Evolutionary conservation across 495 filamentous ascomycete species (phyloP), one percentile per base, ranked within the genome.

Genomic region (Parmelia sp.): DNA sequence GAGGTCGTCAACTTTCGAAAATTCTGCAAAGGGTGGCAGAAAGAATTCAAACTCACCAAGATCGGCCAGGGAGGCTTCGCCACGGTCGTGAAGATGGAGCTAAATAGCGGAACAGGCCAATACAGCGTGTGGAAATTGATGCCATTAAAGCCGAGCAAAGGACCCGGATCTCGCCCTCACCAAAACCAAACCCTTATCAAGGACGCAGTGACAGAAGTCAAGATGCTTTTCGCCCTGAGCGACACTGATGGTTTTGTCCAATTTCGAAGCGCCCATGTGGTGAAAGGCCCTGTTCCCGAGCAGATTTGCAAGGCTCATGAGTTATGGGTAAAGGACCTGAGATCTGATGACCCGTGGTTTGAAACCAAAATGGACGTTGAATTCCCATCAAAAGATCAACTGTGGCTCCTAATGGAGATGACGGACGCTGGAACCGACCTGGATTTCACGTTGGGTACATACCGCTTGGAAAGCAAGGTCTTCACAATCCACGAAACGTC

Each of bases 241-340:
- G 82, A 84, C 23, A 85, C 93, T 51, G 90, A 90, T 3, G 92
- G 92, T n/a, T 96, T 95, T 73, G 90, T 91, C n/a, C 81, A 87
- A n/a, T 93, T 93, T 76, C 85, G 91, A 69, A 86, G 88, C 53
- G 82, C 89, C 9, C 86, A 88, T 55, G 78, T 96, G 11, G 78
- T 96, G 0, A 76, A 85, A 68, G 92, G 92, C 0, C 82, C 82
- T 23, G 85, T 89, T 14, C 82, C 88, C 17, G 51, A 55, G 19
- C 51, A 55, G 7, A 55, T 55, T 33, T 5, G 15, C 15, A 33
- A 55, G 27, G 51, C 51, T 55, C 51, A 55, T 33, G 29, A 33
- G 15, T n/a, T 29, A 23, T 55, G 51, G 51, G 51, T 29, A 33
- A 3, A 21, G 29, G 21, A 19, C 8, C 51, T 55, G 51, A 4